A percentile compares a stretch with the other conserved stretches of the same genome.
Conservation (phyloP, 2,329 filamentous ascomycete species). For the Aspergillus tamarii region DNA sequence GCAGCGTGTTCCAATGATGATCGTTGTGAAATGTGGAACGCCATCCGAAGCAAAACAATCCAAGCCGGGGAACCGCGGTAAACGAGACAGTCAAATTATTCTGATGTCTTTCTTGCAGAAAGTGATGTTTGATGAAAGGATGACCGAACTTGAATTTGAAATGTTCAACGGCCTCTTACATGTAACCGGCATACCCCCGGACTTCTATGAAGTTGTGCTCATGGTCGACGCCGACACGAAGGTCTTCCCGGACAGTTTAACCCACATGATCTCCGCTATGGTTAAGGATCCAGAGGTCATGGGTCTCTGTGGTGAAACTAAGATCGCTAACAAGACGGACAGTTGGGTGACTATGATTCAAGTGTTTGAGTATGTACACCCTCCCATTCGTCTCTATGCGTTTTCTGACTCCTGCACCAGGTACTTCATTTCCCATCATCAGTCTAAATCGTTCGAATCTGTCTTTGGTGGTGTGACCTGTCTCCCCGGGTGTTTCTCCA, state of each 20-base stretch:
- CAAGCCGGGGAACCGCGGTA: slow-evolving; percentile 96
- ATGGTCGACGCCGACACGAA: slow-evolving; percentile 99
- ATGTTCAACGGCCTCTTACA: slow-evolving; percentile 99
- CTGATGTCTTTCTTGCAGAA: slow-evolving; percentile 99
- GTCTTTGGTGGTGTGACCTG: slow-evolving; percentile 99
- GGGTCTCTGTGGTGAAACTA: slow-evolving; percentile 97
- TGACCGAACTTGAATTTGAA: slow-evolving; percentile 98
- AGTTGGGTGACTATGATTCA: slow-evolving; percentile 98
- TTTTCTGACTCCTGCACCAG: slow-evolving; percentile 30
- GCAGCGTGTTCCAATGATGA: slow-evolving; percentile 96
- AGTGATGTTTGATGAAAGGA: slow-evolving; percentile 99
- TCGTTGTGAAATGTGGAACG: slow-evolving; percentile 93
- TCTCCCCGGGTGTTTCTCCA: slow-evolving; percentile 98
- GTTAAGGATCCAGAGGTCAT: slow-evolving; percentile 99
- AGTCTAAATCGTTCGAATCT: slow-evolving; percentile 96
- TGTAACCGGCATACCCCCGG: slow-evolving; percentile 95
- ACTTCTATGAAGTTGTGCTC: slow-evolving; percentile 96
- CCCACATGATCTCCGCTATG: slow-evolving; percentile 99
- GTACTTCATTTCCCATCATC: slow-evolving; percentile 98
- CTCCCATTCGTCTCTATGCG: neutral
- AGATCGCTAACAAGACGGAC: slow-evolving; percentile 96
- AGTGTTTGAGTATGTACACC: slow-evolving; percentile 75
- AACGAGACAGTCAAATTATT: slow-evolving; percentile 98
- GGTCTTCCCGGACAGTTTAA: slow-evolving; percentile 96
- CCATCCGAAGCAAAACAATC: slow-evolving; percentile 77